Evolutionary conservation across 257 asterid species (phyloP).

Genomic region (Echium plantagineum): DNA sequence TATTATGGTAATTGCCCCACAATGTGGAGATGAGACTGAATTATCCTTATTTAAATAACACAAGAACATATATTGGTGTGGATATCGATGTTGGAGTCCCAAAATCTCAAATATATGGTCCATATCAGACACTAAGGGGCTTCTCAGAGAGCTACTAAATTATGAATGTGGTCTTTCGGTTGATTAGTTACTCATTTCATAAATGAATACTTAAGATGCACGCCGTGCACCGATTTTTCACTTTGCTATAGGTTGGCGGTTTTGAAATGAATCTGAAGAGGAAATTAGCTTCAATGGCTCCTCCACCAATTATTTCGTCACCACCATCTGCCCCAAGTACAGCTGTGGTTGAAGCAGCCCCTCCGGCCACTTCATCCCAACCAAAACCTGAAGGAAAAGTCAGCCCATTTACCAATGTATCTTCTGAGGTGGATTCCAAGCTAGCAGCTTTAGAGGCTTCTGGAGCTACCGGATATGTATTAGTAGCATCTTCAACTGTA

Average conservation of each 20-base stretch:
- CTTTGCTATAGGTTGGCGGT: slow-evolving; percentile 48
- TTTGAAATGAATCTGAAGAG: slow-evolving; percentile 68
- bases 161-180: neutral
- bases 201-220: neutral
- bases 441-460: slow-evolving; percentile 61
- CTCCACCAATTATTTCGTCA: slow-evolving; percentile 32
- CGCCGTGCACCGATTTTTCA: slow-evolving; percentile 1
- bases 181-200: neutral
- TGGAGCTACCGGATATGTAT: slow-evolving; percentile 50
- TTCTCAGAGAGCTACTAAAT: too few relatives aligned
- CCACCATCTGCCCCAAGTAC: slow-evolving; percentile 41
- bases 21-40: neutral
- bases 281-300: slow-evolving; percentile 33
- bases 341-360: slow-evolving; percentile 31
- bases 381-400: slow-evolving; percentile 50
- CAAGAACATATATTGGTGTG: neutral
- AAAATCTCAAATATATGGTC: too few relatives aligned
- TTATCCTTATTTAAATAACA: neutral
- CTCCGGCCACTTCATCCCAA: slow-evolving; percentile 35
- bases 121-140: too few relatives aligned
- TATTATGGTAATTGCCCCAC: too few relatives aligned
- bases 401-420: slow-evolving; percentile 48
- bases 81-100: too few relatives aligned
- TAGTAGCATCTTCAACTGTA: slow-evolving; percentile 59
- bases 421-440: slow-evolving; percentile 47